Evolutionary conservation across 2,329 filamentous ascomycete genomes (phyloP), one percentile per base, ranked within the genome.

Genomic region (Colletotrichum noveboracense): DNA sequence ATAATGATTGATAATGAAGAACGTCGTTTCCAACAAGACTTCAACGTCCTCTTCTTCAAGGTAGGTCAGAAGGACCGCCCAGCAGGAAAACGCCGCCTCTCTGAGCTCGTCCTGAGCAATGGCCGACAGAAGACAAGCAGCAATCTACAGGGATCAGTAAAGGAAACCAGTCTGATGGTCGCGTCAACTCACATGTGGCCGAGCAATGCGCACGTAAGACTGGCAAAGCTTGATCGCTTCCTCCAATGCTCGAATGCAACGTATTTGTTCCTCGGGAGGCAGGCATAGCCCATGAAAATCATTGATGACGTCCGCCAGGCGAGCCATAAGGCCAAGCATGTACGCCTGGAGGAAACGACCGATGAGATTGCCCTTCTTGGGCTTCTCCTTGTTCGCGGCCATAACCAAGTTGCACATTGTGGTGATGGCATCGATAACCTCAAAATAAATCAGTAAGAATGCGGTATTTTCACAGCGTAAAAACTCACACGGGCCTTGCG

Each of bases 121-220:
- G 0, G 96, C 96, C 26, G 95, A 96, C 77, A 98, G 92, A 14
- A 99, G 88, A 81, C 95, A 98, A n/a, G 96, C 96, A 78, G 95
- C 95, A 71, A 98, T 96, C 93, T 96, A 80, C 71, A 28, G 4
- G 9, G 12, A 28, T 76, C 43, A 76, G 71, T 28, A 16, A 24
- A 9, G 14, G 38, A 86, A 64, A 85, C 81, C 55, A 74, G 18
- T 61, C 5, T n/a, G 12, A 58, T n/a, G 65, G 18, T 21, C 26
- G 21, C 8, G 24, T 60, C 60, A 68, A 84, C 88, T 79, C 84
- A 95, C 94, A 87, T 98, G 96, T 26, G 97, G 96, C 55, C 98
- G 88, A 66, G 95, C 97, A 79, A 94, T 92, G 76, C 92, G 93
- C 36, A 96, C 92, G 80, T 94, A 93, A 4, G 89, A 89, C 79